Evolutionary conservation across 352 stramenopile genomes (phyloP).

Genomic region (Phytophthora hybrid): DNA sequence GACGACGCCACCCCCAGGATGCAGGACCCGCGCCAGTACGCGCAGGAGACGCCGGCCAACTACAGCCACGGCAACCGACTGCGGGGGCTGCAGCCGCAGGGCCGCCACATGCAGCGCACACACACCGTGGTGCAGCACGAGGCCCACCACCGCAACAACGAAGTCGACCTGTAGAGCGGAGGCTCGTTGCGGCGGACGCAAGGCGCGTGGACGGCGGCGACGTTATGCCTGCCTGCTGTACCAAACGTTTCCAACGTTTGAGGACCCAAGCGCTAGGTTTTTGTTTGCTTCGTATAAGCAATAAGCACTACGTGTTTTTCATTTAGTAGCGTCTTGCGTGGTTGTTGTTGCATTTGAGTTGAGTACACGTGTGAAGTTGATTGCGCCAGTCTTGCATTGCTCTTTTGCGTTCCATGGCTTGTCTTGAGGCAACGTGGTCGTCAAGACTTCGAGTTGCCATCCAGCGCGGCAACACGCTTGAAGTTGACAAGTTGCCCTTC

Average conservation of each 20-base stretch:
- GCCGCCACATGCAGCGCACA: conserved; percentile 38
- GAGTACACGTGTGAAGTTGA: conserved; percentile 30
- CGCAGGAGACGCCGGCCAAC: conserved; percentile 41
- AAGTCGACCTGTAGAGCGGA: conserved; percentile 51
- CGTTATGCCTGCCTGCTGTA: conserved; percentile 8
- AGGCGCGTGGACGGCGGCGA: conserved; percentile 16
- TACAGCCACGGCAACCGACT: conserved; percentile 33
- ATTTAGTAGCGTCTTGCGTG: conserved; percentile 25
- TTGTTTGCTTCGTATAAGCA: conserved; percentile 42
- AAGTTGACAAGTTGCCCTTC: too few relatives aligned
- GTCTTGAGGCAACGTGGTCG: too few relatives aligned
- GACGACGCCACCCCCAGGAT: conserved; percentile 45
- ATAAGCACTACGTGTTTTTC: conserved; percentile 39
- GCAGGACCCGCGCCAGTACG: conserved; percentile 36
- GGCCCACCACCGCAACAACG: conserved; percentile 48
- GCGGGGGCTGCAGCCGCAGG: conserved; percentile 31
- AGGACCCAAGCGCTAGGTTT: conserved; percentile 38
- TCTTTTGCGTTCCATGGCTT: too few relatives aligned
- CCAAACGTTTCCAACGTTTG: conserved; percentile 25
- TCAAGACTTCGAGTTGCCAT: too few relatives aligned
- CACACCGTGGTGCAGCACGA: conserved; percentile 39
- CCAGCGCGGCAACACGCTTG: too few relatives aligned
- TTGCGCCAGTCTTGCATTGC: too few relatives aligned
- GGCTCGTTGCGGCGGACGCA: conserved; percentile 6
- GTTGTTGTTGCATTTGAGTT: conserved; percentile 4